Evolutionary conservation across 164 flowering plant genomes (phyloP).

Genomic region (Stephania yunnanensis): DNA sequence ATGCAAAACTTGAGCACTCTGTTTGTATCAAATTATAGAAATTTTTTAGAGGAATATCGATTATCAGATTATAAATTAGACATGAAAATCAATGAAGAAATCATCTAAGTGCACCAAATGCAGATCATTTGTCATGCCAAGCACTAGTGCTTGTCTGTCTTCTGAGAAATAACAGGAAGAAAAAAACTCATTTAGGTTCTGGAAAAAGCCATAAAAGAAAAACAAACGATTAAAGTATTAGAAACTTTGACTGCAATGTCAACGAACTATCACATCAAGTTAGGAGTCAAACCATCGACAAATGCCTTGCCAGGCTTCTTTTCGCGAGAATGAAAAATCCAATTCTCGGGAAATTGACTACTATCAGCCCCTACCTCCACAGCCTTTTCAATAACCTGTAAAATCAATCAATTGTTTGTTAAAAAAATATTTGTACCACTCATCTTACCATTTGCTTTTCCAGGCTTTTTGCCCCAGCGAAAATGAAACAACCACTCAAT

Average conservation of each 20-base stretch:
- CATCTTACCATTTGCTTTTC: conserved; percentile 83
- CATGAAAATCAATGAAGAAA: background rate
- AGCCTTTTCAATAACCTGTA: conserved; percentile 89
- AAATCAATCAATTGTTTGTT: conserved; percentile 32
- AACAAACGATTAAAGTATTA: background rate
- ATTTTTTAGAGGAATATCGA: background rate
- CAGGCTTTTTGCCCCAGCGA: conserved; percentile 95
- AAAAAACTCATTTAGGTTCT: too few species aligned
- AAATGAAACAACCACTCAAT: conserved; percentile 91
- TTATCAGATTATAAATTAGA: background rate
- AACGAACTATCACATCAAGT: conserved; percentile 20
- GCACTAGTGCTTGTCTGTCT: background rate
- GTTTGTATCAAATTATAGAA: too few species aligned
- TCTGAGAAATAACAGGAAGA: background rate
- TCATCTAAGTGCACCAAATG: background rate
- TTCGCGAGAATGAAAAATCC: conserved; percentile 91
- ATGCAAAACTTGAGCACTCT: background rate
- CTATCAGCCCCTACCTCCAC: conserved; percentile 94
- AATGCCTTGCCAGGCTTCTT: conserved; percentile 93
- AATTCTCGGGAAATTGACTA: conserved; percentile 78
- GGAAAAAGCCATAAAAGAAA: too few species aligned
- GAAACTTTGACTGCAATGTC: conserved; percentile 1
- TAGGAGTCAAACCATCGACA: conserved; percentile 87
- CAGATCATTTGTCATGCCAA: background rate
- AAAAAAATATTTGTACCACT: conserved; percentile 19